These are phyloP conservation scores for Dendrobium officinale DNA, from an alignment of 106 monocot species.

Conservation along the genomic window DNA sequence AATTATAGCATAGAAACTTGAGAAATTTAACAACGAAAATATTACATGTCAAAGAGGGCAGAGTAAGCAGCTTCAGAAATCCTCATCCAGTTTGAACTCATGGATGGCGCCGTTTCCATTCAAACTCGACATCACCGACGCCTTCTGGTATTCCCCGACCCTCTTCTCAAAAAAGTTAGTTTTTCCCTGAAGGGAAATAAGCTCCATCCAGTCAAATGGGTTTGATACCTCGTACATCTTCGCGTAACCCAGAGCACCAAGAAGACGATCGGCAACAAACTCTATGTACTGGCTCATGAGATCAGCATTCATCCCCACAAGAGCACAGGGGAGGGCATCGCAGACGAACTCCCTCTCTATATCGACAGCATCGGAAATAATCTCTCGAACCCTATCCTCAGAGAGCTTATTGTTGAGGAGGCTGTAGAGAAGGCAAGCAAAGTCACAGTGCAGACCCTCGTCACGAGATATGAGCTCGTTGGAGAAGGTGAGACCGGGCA, in stretches of 20 bases:
- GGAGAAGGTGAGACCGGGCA: slow-evolving; percentile 64
- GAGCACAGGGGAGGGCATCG: slow-evolving; percentile 52
- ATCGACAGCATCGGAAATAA: slow-evolving; percentile 63
- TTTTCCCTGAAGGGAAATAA: slow-evolving; percentile 66
- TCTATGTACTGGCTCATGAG: slow-evolving; percentile 47
- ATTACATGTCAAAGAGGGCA: neutral
- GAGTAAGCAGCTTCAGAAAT: slow-evolving; percentile 32
- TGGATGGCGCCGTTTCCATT: slow-evolving; percentile 21
- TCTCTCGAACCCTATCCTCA: slow-evolving; percentile 39
- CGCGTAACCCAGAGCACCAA: slow-evolving; percentile 24
- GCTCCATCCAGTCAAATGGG: slow-evolving; percentile 58
- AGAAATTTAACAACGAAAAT: neutral
- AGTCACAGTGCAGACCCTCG: slow-evolving; percentile 93
- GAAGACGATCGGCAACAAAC: slow-evolving; percentile 41
- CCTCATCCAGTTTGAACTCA: slow-evolving; percentile 61
- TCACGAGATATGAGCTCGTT: slow-evolving; percentile 88
- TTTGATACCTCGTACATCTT: slow-evolving; percentile 42
- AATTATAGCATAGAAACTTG: too few relatives aligned
- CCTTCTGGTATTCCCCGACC: slow-evolving; percentile 70
- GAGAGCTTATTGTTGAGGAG: slow-evolving; percentile 36
- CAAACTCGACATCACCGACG: slow-evolving; percentile 58
- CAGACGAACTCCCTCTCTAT: slow-evolving; percentile 80
- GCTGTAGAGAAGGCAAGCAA: slow-evolving; percentile 75
- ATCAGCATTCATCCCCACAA: slow-evolving; percentile 64
- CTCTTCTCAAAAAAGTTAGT: slow-evolving; percentile 64